Evolutionary conservation across 2,329 filamentous ascomycete genomes (phyloP), one percentile per base, ranked within the genome.

Genomic region (Talaromyces sp.): DNA sequence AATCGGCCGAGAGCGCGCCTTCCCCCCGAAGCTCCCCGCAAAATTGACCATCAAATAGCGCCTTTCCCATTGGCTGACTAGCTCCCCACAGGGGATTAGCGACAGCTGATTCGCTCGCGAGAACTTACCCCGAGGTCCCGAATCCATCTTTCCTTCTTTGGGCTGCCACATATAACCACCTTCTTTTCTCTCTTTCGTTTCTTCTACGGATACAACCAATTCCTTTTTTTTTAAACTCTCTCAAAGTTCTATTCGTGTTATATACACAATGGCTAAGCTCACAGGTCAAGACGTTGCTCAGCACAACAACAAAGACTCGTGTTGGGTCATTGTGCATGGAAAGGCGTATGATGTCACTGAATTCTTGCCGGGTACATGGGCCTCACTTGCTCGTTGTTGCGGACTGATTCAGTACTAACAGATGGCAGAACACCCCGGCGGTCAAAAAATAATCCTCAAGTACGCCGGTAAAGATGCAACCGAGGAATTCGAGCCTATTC

Each of bases 381-480:
- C 9, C 14, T 21, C 3, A 9, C 50, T 35, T 11, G 14, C 8
- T 35, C 14, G 69, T 87, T 91, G 96, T 75, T 92, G 96, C 9
- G n/a, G n/a, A 50, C 0, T 8, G 46, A 37, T 28, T 23, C 21
- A 58, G 9, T 3, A 31, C 39, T 58, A 25, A 59, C 14, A 16
- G 18, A 31, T 21, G 14, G 33, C 68, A 87, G 91, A 96, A 76
- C 92, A 96, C 72, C 93, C 93, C 25, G 93, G 93, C 65, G 93
- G 91, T 40, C 84, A 87, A 68, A 95, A 93, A 73, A 96, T 98
- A 75, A 98, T 99, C 71, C 84, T 99, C 67, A 96, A 96, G 80
- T 96, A 97, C 79, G 93, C 93, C 33, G 92, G 93, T 70, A 96
- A 93, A 82, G 93, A 97, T 81, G 92, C 92, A 42, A 96, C 92